phyloP scores from a whole-genome alignment of 257 asterid species.

The Knoxia roxburghii region DNA sequence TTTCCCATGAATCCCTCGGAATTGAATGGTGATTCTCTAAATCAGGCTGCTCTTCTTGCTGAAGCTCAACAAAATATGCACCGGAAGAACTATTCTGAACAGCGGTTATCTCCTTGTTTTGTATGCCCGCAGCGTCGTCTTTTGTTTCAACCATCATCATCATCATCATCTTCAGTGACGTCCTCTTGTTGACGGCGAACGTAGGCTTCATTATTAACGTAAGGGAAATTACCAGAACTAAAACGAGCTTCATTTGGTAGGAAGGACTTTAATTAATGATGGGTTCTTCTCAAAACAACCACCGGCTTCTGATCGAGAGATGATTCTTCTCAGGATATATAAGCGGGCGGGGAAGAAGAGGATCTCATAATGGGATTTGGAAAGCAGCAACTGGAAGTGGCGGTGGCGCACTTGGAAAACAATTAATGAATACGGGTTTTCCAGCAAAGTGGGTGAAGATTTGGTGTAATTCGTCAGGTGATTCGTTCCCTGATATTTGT shows the following conservation, averaged over 20 bases:
- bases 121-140: not conserved
- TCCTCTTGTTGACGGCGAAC: conserved; percentile 15
- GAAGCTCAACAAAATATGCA: not conserved
- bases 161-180: too few species aligned
- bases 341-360: not conserved
- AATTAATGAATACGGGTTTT: conserved; percentile 19
- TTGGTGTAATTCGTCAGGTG: not conserved
- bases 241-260: conserved; percentile 4
- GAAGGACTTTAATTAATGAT: too few species aligned
- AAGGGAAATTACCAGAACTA: conserved; percentile 11
- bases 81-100: conserved; percentile 5
- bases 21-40: conserved; percentile 37
- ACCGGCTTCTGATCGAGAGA: too few species aligned
- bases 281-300: too few species aligned
- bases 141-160: not conserved
- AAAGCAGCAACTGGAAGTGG: conserved; percentile 5
- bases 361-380: not conserved
- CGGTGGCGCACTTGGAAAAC: conserved; percentile 8
- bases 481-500: not conserved
- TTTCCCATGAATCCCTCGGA: conserved; percentile 45
- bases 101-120: not conserved
- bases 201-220: conserved; percentile 1
- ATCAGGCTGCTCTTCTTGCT: conserved; percentile 10
- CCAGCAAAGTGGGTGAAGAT: conserved; percentile 9
- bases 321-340: too few species aligned